Percentiles rank a stretch among this genome's conserved stretches.
Evolutionary conservation across 1,284 basidiomycete species (phyloP).

Genomic region (Ceratobasidium sp.): DNA sequence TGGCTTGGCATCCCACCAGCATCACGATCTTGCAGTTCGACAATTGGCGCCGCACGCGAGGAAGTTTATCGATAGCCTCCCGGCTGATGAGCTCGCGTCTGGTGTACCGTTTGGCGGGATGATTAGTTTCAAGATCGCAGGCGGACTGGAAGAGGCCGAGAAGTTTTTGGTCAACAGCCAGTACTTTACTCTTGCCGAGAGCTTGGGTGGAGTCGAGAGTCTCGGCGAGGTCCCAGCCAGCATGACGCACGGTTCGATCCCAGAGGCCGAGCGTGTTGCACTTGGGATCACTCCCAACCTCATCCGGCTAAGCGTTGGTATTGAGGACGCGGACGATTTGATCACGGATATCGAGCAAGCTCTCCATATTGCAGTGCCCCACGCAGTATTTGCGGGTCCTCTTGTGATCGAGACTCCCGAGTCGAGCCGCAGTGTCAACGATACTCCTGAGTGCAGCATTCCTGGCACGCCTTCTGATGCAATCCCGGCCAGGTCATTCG

Average conservation of each 20-base stretch:
- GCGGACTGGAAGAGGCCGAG: slow-evolving; percentile 69
- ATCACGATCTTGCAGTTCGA: slow-evolving; percentile 25
- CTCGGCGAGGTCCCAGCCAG: slow-evolving; percentile 84
- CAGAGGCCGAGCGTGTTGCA: slow-evolving; percentile 73
- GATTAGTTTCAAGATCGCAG: slow-evolving; percentile 68
- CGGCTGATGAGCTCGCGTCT: slow-evolving; percentile 34
- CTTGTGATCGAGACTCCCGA: too few species aligned
- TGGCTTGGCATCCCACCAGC: slow-evolving; percentile 58
- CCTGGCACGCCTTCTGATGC: slow-evolving; percentile 37
- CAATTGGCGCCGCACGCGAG: slow-evolving; percentile 75
- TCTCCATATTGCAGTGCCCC: slow-evolving; percentile 63
- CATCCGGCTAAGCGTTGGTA: slow-evolving; percentile 86
- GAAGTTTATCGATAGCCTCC: slow-evolving; percentile 52
- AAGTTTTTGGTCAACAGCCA: slow-evolving; percentile 77
- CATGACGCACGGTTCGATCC: slow-evolving; percentile 88
- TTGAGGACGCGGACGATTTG: slow-evolving; percentile 89
- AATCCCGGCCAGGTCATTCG: slow-evolving; percentile 14
- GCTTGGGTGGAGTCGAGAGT: slow-evolving; percentile 91
- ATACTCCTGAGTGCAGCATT: slow-evolving; percentile 39
- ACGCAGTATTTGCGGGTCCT: not conserved
- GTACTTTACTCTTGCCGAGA: slow-evolving; percentile 90
- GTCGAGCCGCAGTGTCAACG: slow-evolving; percentile 37
- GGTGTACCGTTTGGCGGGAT: slow-evolving; percentile 58
- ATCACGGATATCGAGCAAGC: slow-evolving; percentile 81
- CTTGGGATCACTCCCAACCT: slow-evolving; percentile 87